These are phyloP conservation scores for Podospora pseudocomata DNA, from an alignment of 495 filamentous ascomycete species.

Conservation along the genomic window DNA sequence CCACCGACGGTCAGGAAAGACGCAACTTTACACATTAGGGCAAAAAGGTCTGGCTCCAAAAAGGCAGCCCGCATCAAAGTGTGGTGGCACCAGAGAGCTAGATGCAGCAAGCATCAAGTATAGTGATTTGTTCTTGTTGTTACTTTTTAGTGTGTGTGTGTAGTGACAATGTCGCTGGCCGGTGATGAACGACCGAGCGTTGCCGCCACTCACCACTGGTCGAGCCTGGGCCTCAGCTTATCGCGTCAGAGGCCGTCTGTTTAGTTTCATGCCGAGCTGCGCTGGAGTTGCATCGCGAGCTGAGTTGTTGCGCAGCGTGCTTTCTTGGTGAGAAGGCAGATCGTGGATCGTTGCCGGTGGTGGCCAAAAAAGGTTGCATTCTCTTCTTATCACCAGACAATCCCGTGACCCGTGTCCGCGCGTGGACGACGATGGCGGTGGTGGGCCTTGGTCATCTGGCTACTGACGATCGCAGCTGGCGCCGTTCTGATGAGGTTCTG, in stretches of 20 bases:
- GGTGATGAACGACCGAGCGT: constrained; percentile 1
- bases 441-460: background rate
- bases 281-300: background rate
- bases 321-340: background rate
- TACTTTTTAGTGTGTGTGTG: background rate
- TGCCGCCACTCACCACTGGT: constrained; percentile 1
- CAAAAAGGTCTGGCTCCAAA: background rate
- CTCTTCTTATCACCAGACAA: background rate
- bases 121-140: background rate
- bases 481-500: background rate
- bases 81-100: constrained; percentile 13
- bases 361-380: background rate
- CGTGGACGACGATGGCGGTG: too few relatives aligned
- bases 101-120: background rate
- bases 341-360: background rate
- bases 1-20: background rate
- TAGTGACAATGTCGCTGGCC: constrained; percentile 1
- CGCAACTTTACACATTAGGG: background rate
- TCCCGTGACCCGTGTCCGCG: background rate
- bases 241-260: constrained; percentile 1
- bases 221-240: background rate
- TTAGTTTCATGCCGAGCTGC: background rate
- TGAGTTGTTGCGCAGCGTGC: background rate
- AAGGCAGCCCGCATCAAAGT: constrained; percentile 11
- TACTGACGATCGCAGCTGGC: background rate